Percentiles rank a stretch among this genome's conserved stretches.
phyloP scores from a whole-genome alignment of 2,329 filamentous ascomycete genomes.

The Fragosphaeria purpurea region DNA sequence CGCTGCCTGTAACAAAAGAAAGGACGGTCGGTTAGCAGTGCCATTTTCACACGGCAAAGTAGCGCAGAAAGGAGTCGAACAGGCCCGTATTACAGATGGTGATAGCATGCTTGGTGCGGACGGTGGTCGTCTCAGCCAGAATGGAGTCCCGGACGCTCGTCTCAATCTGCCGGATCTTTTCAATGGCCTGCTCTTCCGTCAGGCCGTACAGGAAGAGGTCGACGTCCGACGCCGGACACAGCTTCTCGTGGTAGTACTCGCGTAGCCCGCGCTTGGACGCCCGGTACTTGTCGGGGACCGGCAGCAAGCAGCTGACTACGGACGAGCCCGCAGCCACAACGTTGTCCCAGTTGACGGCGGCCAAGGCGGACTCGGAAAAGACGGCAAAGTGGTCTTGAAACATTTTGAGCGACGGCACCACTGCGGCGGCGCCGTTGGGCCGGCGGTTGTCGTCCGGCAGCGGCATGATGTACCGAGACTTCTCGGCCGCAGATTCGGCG shows the following conservation, averaged over 20 bases:
- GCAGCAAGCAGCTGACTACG: slow-evolving; percentile 68
- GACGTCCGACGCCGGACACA: slow-evolving; percentile 76
- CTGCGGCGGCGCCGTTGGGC: slow-evolving; percentile 51
- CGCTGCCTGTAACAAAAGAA: slow-evolving; percentile 40
- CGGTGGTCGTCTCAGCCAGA: slow-evolving; percentile 70
- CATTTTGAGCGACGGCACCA: slow-evolving; percentile 55
- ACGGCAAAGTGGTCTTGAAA: slow-evolving; percentile 62
- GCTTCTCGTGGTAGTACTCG: slow-evolving; percentile 71
- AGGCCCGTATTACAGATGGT: slow-evolving; percentile 48
- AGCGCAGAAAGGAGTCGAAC: no score
- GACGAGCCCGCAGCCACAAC: slow-evolving; percentile 73
- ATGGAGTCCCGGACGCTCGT: slow-evolving; percentile 64
- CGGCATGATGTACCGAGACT: slow-evolving; percentile 59
- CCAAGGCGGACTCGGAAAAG: slow-evolving; percentile 69
- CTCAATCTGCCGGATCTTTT: slow-evolving; percentile 81
- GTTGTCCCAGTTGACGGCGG: slow-evolving; percentile 72
- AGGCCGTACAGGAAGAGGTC: slow-evolving; percentile 79
- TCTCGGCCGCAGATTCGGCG: slow-evolving; percentile 48
- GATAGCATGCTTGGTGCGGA: slow-evolving; percentile 78
- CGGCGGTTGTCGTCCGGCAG: slow-evolving; percentile 53
- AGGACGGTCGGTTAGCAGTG: neutral
- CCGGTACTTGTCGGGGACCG: slow-evolving; percentile 53
- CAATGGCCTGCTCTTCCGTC: slow-evolving; percentile 63
- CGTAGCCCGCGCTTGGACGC: slow-evolving; percentile 53
- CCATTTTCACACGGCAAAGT: no score